Evolutionary conservation across 768 basidiomycete species (phyloP), one percentile per base, ranked within the genome.

Genomic region (Collybia mongolica): DNA sequence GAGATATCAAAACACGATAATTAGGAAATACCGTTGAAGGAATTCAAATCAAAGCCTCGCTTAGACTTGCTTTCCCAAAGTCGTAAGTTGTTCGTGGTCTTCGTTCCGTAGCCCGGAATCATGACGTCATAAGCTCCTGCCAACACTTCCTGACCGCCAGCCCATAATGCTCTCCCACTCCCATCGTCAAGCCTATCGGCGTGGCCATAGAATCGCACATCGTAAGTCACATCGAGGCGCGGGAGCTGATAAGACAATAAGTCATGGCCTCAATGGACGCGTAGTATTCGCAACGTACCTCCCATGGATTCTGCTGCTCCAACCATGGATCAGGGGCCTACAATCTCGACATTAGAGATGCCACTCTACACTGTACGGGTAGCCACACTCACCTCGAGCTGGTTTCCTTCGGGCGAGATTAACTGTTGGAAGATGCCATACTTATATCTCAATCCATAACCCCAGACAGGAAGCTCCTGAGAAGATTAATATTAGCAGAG

Each of bases 351-450:
- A 39, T 15, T 44, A 39, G 50, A 23, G 39, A 43, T 19, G 18
- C 23, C 5, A 45, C 6, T 35, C 14, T 14, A 9, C 24, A 51
- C 6, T 35, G 12, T 14, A 9, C 24, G 49, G 28, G 17, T 18
- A 19, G 20, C 12, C 32, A 15, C 6, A 26, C 58, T 26, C 56
- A 76, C 76, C 72, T 93, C 90, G 2, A 92, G 82, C 61, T 93
- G 91, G 39, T 86, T 76, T 11, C 91, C 91, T 49, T 88, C 83
- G 0, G 87, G 86, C 14, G 84, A 87, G 64, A 98, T 92, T 53
- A 93, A 80, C 69, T 91, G 86, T 70, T 94, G 88, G 81, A 99
- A 98, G 72, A 98, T 97, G 48, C 94, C 94, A 60, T 93, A 95
- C 65, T 91, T 85, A 79, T 93, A 96, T 39, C 94, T 74, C 51